A percentile compares a stretch with the other conserved stretches of the same genome.
These are phyloP conservation scores for Mucor mucedo DNA, from an alignment of 371 early-diverging fungal genomes.

Conservation along the genomic window DNA sequence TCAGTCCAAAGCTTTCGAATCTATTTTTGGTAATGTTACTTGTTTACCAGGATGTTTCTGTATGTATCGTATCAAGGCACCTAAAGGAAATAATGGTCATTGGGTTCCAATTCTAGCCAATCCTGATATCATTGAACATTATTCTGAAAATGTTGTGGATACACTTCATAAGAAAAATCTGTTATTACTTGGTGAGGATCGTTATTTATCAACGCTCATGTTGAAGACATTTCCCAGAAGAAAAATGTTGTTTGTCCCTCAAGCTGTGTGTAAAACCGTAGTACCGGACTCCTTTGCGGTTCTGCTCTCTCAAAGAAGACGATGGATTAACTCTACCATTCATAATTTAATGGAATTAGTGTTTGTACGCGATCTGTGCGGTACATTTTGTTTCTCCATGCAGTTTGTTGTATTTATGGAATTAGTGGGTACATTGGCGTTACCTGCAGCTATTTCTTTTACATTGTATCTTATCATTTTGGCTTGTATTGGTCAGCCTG, in stretches of 20 bases:
- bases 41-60: slow-evolving; percentile 97
- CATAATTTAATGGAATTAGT: slow-evolving; percentile 88
- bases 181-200: slow-evolving; percentile 93
- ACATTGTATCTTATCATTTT: slow-evolving; percentile 61
- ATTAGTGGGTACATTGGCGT: slow-evolving; percentile 81
- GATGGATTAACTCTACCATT: slow-evolving; percentile 95
- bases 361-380: slow-evolving; percentile 84
- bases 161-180: slow-evolving; percentile 97
- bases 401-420: slow-evolving; percentile 90
- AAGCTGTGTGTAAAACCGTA: slow-evolving; percentile 84
- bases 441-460: slow-evolving; percentile 87
- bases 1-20: slow-evolving; percentile 93
- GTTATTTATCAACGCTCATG: slow-evolving; percentile 95
- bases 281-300: slow-evolving; percentile 85
- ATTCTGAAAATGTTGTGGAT: slow-evolving; percentile 89
- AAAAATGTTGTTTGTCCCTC: slow-evolving; percentile 93
- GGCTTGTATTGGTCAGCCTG: slow-evolving; percentile 58
- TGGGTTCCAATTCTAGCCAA: slow-evolving; percentile 84
- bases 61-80: slow-evolving; percentile 92
- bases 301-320: slow-evolving; percentile 85
- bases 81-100: slow-evolving; percentile 66
- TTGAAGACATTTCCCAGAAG: slow-evolving; percentile 89
- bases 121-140: slow-evolving; percentile 88
- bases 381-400: slow-evolving; percentile 91
- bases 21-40: slow-evolving; percentile 96